A percentile compares a stretch with the other conserved stretches of the same genome.
These are phyloP conservation scores for Fusarium xyrophilum DNA, from an alignment of 2,329 filamentous ascomycete species.

Conservation along the genomic window DNA sequence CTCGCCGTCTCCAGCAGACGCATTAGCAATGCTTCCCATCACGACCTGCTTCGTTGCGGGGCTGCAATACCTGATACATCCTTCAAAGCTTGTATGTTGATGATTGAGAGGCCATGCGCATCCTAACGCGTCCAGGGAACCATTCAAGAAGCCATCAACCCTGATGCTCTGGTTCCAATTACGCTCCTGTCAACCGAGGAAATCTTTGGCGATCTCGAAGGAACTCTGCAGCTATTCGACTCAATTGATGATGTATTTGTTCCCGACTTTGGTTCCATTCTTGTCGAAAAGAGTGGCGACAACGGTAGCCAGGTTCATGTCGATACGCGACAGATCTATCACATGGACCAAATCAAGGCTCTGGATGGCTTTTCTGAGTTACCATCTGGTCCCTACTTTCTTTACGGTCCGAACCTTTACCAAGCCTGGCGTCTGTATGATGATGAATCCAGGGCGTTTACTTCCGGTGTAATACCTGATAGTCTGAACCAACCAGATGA, in stretches of 20 bases:
- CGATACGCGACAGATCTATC: slow-evolving; percentile 27
- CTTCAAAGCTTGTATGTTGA: slow-evolving; percentile 45
- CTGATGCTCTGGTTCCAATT: slow-evolving; percentile 51
- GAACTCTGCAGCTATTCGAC: slow-evolving; percentile 44
- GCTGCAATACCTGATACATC: slow-evolving; percentile 51
- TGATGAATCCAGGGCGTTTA: slow-evolving; percentile 48
- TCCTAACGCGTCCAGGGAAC: slow-evolving; percentile 43
- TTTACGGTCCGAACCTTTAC: slow-evolving; percentile 51
- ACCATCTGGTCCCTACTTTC: slow-evolving; percentile 52
- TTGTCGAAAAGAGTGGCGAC: slow-evolving; percentile 48
- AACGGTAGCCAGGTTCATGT: slow-evolving; percentile 7
- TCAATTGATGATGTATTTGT: slow-evolving; percentile 50
- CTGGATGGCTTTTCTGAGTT: slow-evolving; percentile 38
- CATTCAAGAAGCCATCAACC: slow-evolving; percentile 52
- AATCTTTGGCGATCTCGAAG: slow-evolving; percentile 48
- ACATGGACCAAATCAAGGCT: slow-evolving; percentile 26
- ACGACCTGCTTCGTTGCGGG: slow-evolving; percentile 50
- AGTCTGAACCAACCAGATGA: slow-evolving; percentile 37
- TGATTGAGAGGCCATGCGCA: not conserved
- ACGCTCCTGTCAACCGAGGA: slow-evolving; percentile 50
- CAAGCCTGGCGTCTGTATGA: slow-evolving; percentile 53
- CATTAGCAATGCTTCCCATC: slow-evolving; percentile 41
- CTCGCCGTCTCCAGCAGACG: not conserved
- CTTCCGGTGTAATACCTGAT: slow-evolving; percentile 49
- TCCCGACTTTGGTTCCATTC: slow-evolving; percentile 48